phyloP scores from a whole-genome alignment of 306 rosid species.

The Cyamopsis tetragonoloba region DNA sequence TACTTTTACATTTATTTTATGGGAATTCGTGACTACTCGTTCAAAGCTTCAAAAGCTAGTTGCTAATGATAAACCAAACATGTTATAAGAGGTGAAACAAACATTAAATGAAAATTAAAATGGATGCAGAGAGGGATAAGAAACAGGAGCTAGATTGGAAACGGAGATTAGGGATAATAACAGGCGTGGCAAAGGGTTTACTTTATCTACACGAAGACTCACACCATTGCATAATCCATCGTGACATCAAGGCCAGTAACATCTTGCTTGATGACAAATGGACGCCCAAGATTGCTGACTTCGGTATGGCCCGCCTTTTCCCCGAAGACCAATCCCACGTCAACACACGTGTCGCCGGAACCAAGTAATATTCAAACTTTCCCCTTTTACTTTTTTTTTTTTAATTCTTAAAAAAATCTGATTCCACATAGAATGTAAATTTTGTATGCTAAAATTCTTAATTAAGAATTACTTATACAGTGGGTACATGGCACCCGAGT shows the following conservation, averaged over 20 bases:
- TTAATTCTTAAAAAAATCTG: too few species aligned
- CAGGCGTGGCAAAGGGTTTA: constrained; percentile 79
- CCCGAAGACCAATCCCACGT: constrained; percentile 91
- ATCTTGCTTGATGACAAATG: constrained; percentile 85
- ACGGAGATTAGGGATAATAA: constrained; percentile 62
- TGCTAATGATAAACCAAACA: too few species aligned
- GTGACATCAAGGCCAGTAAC: constrained; percentile 93
- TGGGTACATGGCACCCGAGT: constrained; percentile 97
- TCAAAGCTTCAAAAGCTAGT: too few species aligned
- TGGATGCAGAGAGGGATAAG: constrained; percentile 47
- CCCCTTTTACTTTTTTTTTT: not conserved
- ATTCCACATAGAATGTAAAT: too few species aligned
- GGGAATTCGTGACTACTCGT: too few species aligned
- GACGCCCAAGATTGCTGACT: constrained; percentile 94
- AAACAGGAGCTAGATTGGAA: constrained; percentile 82
- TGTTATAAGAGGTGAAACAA: too few species aligned
- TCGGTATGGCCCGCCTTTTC: constrained; percentile 98
- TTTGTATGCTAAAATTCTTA: not conserved
- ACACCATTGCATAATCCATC: constrained; percentile 75
- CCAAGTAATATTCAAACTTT: constrained; percentile 52
- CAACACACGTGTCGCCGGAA: constrained; percentile 93
- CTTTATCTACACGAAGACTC: constrained; percentile 97
- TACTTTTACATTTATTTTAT: too few species aligned
- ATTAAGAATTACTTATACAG: constrained; percentile 30
- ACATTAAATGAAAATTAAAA: too few species aligned